These are phyloP conservation scores for Debaryomyces udenii DNA, from an alignment of 1,139 yeast species.

Conservation along the genomic window DNA sequence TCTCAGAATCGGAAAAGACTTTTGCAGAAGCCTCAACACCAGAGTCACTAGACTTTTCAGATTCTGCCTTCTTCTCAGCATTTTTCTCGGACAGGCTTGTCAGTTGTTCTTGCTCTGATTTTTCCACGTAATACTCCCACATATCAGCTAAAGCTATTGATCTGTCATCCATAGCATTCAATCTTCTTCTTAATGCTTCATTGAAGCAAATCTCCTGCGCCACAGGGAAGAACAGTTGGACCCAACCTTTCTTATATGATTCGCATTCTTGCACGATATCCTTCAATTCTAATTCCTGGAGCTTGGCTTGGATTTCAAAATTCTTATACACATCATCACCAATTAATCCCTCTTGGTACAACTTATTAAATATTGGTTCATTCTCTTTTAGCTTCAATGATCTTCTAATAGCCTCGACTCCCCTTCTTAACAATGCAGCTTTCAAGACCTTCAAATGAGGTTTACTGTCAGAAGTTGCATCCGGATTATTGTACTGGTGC, in stretches of 20 bases:
- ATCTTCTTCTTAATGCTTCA: slow-evolving; percentile 84
- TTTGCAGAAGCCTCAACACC: not conserved
- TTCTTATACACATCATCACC: slow-evolving; percentile 89
- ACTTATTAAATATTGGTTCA: slow-evolving; percentile 64
- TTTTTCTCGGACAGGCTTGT: not conserved
- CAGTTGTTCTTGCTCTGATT: slow-evolving; percentile 16
- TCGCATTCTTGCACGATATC: slow-evolving; percentile 83
- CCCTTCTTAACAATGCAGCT: slow-evolving; percentile 80
- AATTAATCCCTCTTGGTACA: slow-evolving; percentile 86
- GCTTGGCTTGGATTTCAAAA: slow-evolving; percentile 72
- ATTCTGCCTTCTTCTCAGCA: not conserved
- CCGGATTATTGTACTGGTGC: slow-evolving; percentile 44
- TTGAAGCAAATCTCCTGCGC: slow-evolving; percentile 91
- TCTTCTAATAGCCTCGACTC: slow-evolving; percentile 71
- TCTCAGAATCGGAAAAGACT: not conserved
- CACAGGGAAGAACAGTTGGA: slow-evolving; percentile 70
- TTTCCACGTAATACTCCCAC: slow-evolving; percentile 49
- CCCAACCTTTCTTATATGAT: slow-evolving; percentile 76
- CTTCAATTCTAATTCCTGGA: slow-evolving; percentile 79
- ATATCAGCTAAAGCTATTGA: slow-evolving; percentile 47
- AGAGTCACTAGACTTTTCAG: not conserved
- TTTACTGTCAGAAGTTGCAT: slow-evolving; percentile 43
- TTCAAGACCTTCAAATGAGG: slow-evolving; percentile 83
- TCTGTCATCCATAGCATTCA: slow-evolving; percentile 63
- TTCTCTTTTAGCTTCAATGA: slow-evolving; percentile 71